A percentile compares a stretch with the other conserved stretches of the same genome.
Conservation (phyloP, 768 basidiomycete genomes). For the Pholiota molesta region DNA sequence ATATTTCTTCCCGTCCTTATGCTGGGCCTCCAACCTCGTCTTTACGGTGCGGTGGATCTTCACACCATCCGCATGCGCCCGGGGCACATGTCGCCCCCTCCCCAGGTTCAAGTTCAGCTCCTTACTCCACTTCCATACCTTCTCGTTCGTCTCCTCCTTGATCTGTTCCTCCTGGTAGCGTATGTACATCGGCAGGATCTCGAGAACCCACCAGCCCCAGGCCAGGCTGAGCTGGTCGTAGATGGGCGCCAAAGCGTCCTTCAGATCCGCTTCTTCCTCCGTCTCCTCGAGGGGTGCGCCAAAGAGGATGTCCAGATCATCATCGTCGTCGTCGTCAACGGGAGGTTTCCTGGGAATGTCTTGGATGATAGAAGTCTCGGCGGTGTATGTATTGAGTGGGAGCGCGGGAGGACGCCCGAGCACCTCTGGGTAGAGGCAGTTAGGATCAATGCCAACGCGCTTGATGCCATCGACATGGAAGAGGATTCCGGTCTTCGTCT, state of each 20-base stretch:
- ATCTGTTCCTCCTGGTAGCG: slow-evolving; percentile 36
- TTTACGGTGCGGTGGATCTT: slow-evolving; percentile 54
- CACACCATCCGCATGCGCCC: slow-evolving; percentile 38
- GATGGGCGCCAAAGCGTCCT: slow-evolving; percentile 46
- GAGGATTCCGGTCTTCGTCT: slow-evolving; percentile 56
- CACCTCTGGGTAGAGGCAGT: slow-evolving; percentile 40
- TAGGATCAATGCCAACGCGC: slow-evolving; percentile 40
- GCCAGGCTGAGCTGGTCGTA: slow-evolving; percentile 52
- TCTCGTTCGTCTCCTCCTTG: slow-evolving; percentile 10
- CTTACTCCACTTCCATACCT: slow-evolving; percentile 12
- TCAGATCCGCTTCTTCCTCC: slow-evolving; percentile 56
- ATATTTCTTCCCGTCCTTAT: slow-evolving; percentile 37
- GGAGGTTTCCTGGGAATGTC: slow-evolving; percentile 33
- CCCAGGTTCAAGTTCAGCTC: slow-evolving; percentile 37
- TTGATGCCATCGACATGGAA: slow-evolving; percentile 50
- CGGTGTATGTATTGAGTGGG: slow-evolving; percentile 30
- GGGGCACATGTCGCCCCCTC: slow-evolving; percentile 41
- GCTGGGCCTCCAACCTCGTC: slow-evolving; percentile 54
- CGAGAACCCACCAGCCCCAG: slow-evolving; percentile 49
- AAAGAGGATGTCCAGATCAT: slow-evolving; percentile 8
- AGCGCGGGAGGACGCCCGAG: slow-evolving; percentile 43
- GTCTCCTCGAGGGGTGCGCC: slow-evolving; percentile 19
- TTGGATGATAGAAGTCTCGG: slow-evolving; percentile 21
- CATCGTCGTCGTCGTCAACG: slow-evolving; percentile 9
- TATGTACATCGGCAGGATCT: slow-evolving; percentile 33